A percentile compares a stretch with the other conserved stretches of the same genome.
Evolutionary conservation across 805 yeast genomes (phyloP).

Genomic region (Torulaspora quercuum): DNA sequence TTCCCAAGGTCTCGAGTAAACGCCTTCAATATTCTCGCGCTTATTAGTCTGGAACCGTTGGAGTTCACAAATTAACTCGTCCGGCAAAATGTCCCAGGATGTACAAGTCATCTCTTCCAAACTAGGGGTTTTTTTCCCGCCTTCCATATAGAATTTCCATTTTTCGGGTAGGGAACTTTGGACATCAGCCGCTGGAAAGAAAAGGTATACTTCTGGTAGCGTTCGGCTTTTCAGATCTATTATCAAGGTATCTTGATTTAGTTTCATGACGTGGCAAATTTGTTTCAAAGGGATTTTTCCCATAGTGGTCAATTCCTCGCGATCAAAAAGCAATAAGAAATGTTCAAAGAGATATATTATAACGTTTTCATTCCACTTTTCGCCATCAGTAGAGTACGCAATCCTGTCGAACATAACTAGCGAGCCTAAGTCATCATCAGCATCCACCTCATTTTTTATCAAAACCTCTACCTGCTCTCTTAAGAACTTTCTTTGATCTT

Average conservation of each 20-base stretch:
- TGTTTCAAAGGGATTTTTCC: conserved; percentile 42
- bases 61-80: conserved; percentile 37
- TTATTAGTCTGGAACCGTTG: conserved; percentile 39
- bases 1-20: conserved; percentile 34
- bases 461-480: conserved; percentile 8
- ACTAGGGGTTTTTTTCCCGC: conserved; percentile 11
- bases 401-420: conserved; percentile 42
- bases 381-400: conserved; percentile 43
- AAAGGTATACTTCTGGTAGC: conserved; percentile 44
- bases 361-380: conserved; percentile 39
- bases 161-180: conserved; percentile 36
- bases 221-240: conserved; percentile 41
- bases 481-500: conserved; percentile 3
- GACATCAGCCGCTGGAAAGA: conserved; percentile 28
- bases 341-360: conserved; percentile 19
- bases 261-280: conserved; percentile 34
- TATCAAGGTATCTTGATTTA: conserved; percentile 30
- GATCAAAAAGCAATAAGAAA: conserved; percentile 21
- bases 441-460: conserved; percentile 12
- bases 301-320: conserved; percentile 29
- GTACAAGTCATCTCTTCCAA: conserved; percentile 49
- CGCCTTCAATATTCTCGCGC: conserved; percentile 39
- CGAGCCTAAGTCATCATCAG: conserved; percentile 11
- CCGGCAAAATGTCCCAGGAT: conserved; percentile 45
- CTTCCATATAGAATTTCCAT: conserved; percentile 40